Percentiles rank a stretch among this genome's conserved stretches.
phyloP scores from a whole-genome alignment of 805 yeast species.

The Starmerella kuoi region DNA sequence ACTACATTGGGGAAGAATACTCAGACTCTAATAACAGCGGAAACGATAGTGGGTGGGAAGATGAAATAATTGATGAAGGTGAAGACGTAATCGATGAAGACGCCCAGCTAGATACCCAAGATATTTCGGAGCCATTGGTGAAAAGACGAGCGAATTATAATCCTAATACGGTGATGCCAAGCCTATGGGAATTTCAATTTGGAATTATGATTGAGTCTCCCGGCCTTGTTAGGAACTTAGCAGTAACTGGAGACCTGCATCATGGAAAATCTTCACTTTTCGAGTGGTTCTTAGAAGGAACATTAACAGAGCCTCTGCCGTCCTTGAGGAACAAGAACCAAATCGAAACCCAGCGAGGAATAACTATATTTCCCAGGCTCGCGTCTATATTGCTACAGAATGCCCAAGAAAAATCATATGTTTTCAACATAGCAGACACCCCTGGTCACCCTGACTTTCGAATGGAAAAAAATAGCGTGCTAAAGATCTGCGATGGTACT shows the following conservation, averaged over 20 bases:
- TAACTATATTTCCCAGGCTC: constrained; percentile 53
- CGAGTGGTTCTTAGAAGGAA: not conserved
- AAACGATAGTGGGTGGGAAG: constrained; percentile 76
- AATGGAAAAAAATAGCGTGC: constrained; percentile 56
- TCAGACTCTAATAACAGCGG: constrained; percentile 39
- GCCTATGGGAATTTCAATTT: not conserved
- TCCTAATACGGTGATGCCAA: not conserved
- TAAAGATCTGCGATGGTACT: constrained; percentile 51
- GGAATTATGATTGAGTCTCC: not conserved
- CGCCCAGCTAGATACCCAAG: not conserved
- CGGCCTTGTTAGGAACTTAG: not conserved
- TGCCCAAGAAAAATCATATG: constrained; percentile 41
- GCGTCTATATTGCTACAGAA: constrained; percentile 49
- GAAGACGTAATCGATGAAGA: not conserved
- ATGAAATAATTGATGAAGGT: constrained; percentile 44
- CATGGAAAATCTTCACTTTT: not conserved
- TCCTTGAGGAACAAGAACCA: constrained; percentile 34
- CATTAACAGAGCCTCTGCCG: not conserved
- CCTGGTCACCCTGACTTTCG: constrained; percentile 86
- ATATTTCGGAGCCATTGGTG: not conserved
- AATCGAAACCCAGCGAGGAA: constrained; percentile 57
- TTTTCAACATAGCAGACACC: constrained; percentile 60
- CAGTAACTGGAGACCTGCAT: not conserved
- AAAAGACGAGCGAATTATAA: not conserved
- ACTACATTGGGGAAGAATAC: constrained; percentile 25